Evolutionary conservation across 2,329 filamentous ascomycete species (phyloP), one percentile per base, ranked within the genome.

Genomic region (Hypoxylon sp.): DNA sequence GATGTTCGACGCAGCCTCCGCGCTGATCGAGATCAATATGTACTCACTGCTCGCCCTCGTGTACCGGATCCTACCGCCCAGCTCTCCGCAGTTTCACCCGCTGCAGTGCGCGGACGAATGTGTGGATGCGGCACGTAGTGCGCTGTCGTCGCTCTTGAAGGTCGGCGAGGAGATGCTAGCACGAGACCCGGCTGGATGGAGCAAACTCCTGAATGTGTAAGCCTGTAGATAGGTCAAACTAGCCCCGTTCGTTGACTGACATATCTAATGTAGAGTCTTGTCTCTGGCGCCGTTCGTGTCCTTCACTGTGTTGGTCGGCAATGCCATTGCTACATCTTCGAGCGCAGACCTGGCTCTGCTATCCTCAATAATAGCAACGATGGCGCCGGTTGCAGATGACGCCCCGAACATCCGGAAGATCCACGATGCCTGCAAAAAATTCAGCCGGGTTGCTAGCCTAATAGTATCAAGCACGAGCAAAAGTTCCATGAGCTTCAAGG

Each of bases 31-130:
- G 30, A 52, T 70, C 22, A 64, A 46, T 34, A 48, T 59, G 32
- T 55, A 52, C 19, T 60, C 51, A n/a, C 28, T 63, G 19, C 52
- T 66, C n/a, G 66, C 64, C 11, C 56, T 61, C 17, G 64, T 64
- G 4, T 65, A 67, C 58, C 62, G 55, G 22, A 65, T 59, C 59
- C 63, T 60, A 20, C 57, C 46, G 10, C 61, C 58, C 6, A 56
- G 39, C 6, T 54, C 43, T 4, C 4, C 59, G 20, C 64, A 64
- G 22, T 24, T 64, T 1, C 68, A 70, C 30, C 71, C 71, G 13
- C 60, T 73, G 4, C 71, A 72, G 49, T 73, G 71, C 56, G 68
- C 71, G 7, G 62, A 59, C 7, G 70, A 72, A 32, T 73, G 71
- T 26, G 70, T 73, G 17, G 59, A 63, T 6, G 64, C 70, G 28